phyloP scores from a whole-genome alignment of 768 basidiomycete species.

The Lactarius trivialis region DNA sequence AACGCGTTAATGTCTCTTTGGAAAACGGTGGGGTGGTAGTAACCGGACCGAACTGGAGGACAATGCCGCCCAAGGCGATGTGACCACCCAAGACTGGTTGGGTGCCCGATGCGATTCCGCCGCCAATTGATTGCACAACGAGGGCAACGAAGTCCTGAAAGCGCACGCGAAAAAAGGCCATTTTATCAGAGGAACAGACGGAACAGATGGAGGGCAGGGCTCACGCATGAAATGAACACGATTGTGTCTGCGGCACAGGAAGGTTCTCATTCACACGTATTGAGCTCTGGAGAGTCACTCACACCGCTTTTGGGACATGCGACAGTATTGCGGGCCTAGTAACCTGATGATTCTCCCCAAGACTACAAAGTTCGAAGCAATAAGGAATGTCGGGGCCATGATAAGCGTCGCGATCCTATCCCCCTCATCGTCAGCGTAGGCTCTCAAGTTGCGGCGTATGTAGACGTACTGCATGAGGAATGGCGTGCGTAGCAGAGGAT shows the following conservation, averaged over 20 bases:
- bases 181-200: not conserved
- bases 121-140: conserved; percentile 29
- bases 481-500: conserved; percentile 26
- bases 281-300: conserved; percentile 10
- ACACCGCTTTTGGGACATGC: conserved; percentile 17
- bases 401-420: conserved; percentile 31
- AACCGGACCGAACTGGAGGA: conserved; percentile 16
- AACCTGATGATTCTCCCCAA: conserved; percentile 20
- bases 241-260: not conserved
- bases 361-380: conserved; percentile 23
- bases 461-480: conserved; percentile 38
- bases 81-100: conserved; percentile 11
- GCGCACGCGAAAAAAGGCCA: not conserved
- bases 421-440: not conserved
- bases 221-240: conserved; percentile 4
- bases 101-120: conserved; percentile 24
- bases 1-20: not conserved
- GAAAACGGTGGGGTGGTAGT: not conserved
- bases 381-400: conserved; percentile 24
- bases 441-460: no score
- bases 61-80: conserved; percentile 19
- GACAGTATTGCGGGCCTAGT: conserved; percentile 25
- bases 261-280: not conserved
- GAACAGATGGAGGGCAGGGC: not conserved
- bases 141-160: conserved; percentile 22